Percentiles rank a stretch among this genome's conserved stretches.
phyloP scores from a whole-genome alignment of 768 basidiomycete species.

The Paxillus involutus region DNA sequence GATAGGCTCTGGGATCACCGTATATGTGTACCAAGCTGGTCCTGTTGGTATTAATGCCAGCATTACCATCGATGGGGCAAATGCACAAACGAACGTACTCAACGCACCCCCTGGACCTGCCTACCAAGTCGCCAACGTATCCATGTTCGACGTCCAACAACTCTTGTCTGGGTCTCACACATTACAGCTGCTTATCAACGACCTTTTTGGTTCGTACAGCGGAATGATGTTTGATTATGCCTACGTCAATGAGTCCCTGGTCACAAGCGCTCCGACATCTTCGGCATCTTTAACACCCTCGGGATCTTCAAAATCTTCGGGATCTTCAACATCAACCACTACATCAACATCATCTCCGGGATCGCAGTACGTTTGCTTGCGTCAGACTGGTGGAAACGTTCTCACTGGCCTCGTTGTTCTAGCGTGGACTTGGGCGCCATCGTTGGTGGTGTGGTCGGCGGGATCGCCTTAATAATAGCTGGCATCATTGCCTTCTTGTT shows the following conservation, averaged over 20 bases:
- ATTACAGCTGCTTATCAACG: constrained; percentile 13
- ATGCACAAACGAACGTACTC: constrained; percentile 14
- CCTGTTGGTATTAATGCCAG: constrained; percentile 24
- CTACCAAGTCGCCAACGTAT: constrained; percentile 20
- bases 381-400: not conserved
- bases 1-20: constrained; percentile 20
- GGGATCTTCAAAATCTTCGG: not conserved
- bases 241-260: constrained; percentile 18
- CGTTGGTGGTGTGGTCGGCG: constrained; percentile 13
- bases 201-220: constrained; percentile 21
- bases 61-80: constrained; percentile 13
- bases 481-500: constrained; percentile 9
- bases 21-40: constrained; percentile 25
- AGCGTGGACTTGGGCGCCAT: constrained; percentile 9
- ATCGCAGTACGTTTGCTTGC: constrained; percentile 12
- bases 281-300: not conserved
- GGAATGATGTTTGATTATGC: constrained; percentile 28
- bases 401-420: not conserved
- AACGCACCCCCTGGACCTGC: constrained; percentile 16
- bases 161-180: constrained; percentile 14
- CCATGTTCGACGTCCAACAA: constrained; percentile 25
- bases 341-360: not conserved
- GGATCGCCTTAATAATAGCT: constrained; percentile 4
- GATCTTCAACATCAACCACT: not conserved
- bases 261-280: constrained; percentile 3